Evolutionary conservation across 2,329 filamentous ascomycete species (phyloP).

Genomic region (Claviceps sp.): DNA sequence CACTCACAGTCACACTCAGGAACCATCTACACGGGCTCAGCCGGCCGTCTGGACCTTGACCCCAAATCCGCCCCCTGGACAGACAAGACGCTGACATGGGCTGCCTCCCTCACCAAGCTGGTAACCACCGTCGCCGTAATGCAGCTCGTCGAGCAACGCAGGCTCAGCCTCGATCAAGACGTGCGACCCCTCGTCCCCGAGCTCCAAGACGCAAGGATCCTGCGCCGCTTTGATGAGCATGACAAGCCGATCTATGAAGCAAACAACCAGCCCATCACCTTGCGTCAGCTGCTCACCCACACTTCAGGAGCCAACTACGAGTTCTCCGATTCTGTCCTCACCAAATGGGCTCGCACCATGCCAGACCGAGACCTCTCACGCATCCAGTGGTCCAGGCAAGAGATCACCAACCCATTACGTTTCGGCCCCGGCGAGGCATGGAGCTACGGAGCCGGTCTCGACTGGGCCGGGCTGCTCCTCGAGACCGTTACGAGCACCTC

Average conservation of each 20-base stretch:
- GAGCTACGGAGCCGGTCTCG: slow-evolving; percentile 32
- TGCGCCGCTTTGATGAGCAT: slow-evolving; percentile 22
- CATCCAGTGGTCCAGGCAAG: slow-evolving; percentile 20
- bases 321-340: slow-evolving; percentile 23
- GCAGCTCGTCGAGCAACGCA: slow-evolving; percentile 25
- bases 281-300: slow-evolving; percentile 35
- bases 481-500: slow-evolving; percentile 23
- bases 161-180: slow-evolving; percentile 24
- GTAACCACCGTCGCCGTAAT: slow-evolving; percentile 23
- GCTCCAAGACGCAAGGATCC: slow-evolving; percentile 20
- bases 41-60: slow-evolving; percentile 22
- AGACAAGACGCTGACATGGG: slow-evolving; percentile 20
- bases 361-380: slow-evolving; percentile 18
- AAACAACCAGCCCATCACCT: slow-evolving; percentile 23
- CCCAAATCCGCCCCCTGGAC: slow-evolving; percentile 17
- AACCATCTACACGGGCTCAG: slow-evolving; percentile 21
- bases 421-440: slow-evolving; percentile 34
- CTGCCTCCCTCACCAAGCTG: slow-evolving; percentile 32
- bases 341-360: slow-evolving; percentile 24
- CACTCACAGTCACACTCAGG: slow-evolving; percentile 9
- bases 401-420: slow-evolving; percentile 28
- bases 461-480: slow-evolving; percentile 34
- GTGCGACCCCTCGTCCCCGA: slow-evolving; percentile 20
- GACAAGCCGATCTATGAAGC: slow-evolving; percentile 24
- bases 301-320: slow-evolving; percentile 34